Conservation (phyloP, 1,284 basidiomycete genomes). For the Leccinum fuscescens region DNA sequence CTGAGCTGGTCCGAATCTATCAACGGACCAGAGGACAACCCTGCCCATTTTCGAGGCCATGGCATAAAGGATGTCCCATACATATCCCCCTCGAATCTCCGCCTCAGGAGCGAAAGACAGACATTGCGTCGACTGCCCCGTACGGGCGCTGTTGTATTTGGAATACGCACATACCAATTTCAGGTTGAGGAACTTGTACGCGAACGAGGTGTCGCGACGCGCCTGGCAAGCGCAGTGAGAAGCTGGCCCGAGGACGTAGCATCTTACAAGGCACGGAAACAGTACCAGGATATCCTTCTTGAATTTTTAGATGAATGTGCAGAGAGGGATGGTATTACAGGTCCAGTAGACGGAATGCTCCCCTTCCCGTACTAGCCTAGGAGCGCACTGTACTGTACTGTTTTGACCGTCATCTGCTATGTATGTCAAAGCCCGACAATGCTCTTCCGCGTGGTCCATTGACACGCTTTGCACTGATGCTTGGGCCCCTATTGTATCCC, state of each 20-base stretch:
- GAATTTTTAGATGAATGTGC: conserved; percentile 49
- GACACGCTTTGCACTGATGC: background rate
- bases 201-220: background rate
- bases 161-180: conserved; percentile 72
- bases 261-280: conserved; percentile 56
- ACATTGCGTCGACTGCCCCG: conserved; percentile 60
- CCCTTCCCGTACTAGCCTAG: conserved; percentile 24
- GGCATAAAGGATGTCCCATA: conserved; percentile 18
- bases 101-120: conserved; percentile 70
- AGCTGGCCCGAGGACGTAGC: conserved; percentile 63
- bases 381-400: background rate
- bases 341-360: conserved; percentile 13
- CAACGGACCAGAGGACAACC: conserved; percentile 63
- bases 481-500: background rate
- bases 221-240: background rate
- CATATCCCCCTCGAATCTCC: conserved; percentile 41
- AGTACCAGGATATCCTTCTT: conserved; percentile 47
- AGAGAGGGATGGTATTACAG: conserved; percentile 25
- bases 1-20: conserved; percentile 64
- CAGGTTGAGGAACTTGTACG: conserved; percentile 52
- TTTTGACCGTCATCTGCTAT: background rate
- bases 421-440: background rate
- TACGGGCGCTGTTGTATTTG: conserved; percentile 74
- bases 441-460: background rate
- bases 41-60: conserved; percentile 37